These are phyloP conservation scores for Blastocystis hominis DNA, from an alignment of 352 stramenopile species.

Conservation along the genomic window DNA sequence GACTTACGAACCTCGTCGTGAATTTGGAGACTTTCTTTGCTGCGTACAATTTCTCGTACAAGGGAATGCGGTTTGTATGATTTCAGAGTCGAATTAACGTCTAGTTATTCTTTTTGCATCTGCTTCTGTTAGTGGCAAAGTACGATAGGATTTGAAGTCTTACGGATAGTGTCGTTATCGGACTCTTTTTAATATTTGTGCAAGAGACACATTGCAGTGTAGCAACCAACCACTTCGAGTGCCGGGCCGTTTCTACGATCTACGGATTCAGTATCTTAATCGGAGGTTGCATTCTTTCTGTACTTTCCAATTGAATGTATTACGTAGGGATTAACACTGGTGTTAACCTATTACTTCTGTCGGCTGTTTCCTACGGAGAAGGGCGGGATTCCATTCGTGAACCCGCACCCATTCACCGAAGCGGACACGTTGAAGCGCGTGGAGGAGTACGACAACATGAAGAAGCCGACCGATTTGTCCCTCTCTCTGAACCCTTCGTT, in stretches of 20 bases:
- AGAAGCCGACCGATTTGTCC: neutral
- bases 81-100: neutral
- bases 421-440: neutral
- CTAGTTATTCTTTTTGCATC: neutral
- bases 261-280: neutral
- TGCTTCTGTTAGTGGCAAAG: neutral
- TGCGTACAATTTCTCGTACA: slow-evolving; percentile 1
- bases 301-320: neutral
- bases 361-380: neutral
- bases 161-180: neutral
- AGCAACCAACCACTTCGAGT: neutral
- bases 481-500: neutral
- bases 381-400: neutral
- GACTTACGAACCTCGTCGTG: neutral
- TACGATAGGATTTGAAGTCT: neutral
- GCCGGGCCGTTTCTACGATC: neutral
- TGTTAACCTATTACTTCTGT: slow-evolving; percentile 31
- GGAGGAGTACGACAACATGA: slow-evolving; percentile 15
- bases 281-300: neutral
- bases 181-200: slow-evolving; percentile 4
- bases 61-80: neutral
- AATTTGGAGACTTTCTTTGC: slow-evolving; percentile 39
- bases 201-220: neutral
- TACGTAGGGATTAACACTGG: neutral
- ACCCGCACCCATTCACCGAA: slow-evolving; percentile 3